A percentile compares a stretch with the other conserved stretches of the same genome.
Evolutionary conservation across 257 asterid species (phyloP).

Genomic region (Plantago ovata): DNA sequence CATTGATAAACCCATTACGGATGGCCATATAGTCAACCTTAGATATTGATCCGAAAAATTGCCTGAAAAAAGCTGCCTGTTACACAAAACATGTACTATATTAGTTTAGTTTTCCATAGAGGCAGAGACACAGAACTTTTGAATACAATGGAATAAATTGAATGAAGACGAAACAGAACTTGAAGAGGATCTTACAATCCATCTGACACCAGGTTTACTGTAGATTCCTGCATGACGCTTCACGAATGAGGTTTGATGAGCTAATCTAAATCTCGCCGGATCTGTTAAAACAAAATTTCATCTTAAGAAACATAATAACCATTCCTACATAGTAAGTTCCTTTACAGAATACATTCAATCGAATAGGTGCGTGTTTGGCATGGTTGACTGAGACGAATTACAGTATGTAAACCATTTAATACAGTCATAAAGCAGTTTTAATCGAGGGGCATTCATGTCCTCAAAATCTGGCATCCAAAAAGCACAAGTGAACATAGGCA

Average conservation of each 20-base stretch:
- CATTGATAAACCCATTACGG: conserved; percentile 71
- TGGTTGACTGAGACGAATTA: too few species aligned
- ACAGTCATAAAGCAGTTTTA: too few species aligned
- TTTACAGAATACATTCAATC: too few species aligned
- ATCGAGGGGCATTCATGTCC: too few species aligned
- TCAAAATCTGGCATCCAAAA: too few species aligned
- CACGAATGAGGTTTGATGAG: conserved; percentile 68
- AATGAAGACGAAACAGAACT: background rate
- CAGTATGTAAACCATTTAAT: too few species aligned
- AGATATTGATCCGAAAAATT: conserved; percentile 61
- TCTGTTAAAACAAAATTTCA: conserved; percentile 27
- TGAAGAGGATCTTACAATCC: conserved; percentile 43
- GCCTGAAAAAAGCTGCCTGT: conserved; percentile 81
- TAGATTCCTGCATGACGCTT: conserved; percentile 48
- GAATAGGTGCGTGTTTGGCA: too few species aligned
- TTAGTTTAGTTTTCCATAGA: too few species aligned
- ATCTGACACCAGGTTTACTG: conserved; percentile 42
- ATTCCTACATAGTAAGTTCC: background rate
- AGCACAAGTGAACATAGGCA: too few species aligned
- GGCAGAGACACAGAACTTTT: too few species aligned
- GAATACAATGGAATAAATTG: background rate
- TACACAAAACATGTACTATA: conserved; percentile 1
- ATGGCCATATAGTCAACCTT: conserved; percentile 66
- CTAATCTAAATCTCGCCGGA: conserved; percentile 54
- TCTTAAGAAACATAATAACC: background rate